Evolutionary conservation across 441 rosid species (phyloP).

Genomic region (Pelargonium australe): DNA sequence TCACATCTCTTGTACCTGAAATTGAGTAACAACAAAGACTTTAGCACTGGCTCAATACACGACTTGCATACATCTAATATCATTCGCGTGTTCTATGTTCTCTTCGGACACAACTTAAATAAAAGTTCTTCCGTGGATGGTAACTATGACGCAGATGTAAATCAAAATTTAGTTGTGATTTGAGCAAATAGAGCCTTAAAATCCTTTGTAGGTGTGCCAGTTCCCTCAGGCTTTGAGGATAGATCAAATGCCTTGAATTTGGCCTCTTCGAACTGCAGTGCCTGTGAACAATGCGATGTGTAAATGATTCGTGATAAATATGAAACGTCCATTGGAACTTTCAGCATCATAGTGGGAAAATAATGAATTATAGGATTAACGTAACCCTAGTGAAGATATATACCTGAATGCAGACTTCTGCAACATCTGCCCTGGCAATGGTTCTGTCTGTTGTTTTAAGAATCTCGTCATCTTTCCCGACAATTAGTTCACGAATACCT

Average conservation of each 20-base stretch:
- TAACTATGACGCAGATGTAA: background rate
- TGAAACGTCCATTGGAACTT: too few relatives aligned
- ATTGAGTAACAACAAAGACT: too few relatives aligned
- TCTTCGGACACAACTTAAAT: too few relatives aligned
- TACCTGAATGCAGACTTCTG: conserved; percentile 95
- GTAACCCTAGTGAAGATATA: background rate
- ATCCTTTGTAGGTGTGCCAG: conserved; percentile 68
- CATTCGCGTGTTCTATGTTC: too few relatives aligned
- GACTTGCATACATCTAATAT: too few relatives aligned
- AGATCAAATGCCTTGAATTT: conserved; percentile 84
- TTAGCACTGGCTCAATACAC: too few relatives aligned
- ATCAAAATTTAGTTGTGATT: conserved; percentile 52
- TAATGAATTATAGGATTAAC: too few relatives aligned
- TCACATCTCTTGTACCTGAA: too few relatives aligned
- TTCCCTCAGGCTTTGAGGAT: conserved; percentile 81
- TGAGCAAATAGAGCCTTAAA: conserved; percentile 74
- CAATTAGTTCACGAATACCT: conserved; percentile 64
- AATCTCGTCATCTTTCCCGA: conserved; percentile 94
- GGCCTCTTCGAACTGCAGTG: conserved; percentile 65
- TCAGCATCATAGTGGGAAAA: too few relatives aligned
- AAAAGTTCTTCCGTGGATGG: too few relatives aligned
- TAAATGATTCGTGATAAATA: too few relatives aligned
- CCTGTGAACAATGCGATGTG: conserved; percentile 31
- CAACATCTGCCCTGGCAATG: conserved; percentile 77
- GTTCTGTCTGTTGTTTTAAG: conserved; percentile 71